Evolutionary conservation across 371 early-diverging fungal species (phyloP), one percentile per base, ranked within the genome.

Genomic region (Lichtheimia ornata): DNA sequence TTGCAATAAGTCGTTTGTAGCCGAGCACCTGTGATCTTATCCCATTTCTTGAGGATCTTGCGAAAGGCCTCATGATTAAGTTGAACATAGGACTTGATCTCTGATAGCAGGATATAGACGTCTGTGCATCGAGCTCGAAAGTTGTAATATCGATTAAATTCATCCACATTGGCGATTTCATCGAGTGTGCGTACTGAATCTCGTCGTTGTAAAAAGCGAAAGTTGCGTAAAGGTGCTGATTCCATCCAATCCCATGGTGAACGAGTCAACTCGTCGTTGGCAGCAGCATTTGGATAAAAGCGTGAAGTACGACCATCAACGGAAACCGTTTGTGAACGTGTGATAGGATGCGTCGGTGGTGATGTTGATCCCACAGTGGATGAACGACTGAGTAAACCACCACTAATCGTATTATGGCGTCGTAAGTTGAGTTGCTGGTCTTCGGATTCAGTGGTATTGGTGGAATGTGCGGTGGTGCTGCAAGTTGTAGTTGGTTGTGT

Each of bases 21-120:
- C 14, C 81, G 73, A 18, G 73, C 72, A n/a, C 76, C 73, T 2
- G 90, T 84, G 30, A 90, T 85, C 50, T 94, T 96, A 79, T 97
- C 97, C 68, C 88, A 94, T 75, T 97, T 96, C 68, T 96, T 97
- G 28, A 97, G 72, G 67, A 97, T 92, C 74, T 95, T 97, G 71
- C 82, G 77, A 73, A 99, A 97, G 11, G 96, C 97, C 0, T 92
- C 94, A 56, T 84, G 75, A 81, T 99, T 97, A 49, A 97, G 83
- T 50, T 91, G 85, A 25, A 88, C 85, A 65, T 90, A 99, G 7
- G 92, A 87, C 55, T 89, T 84, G 15, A 97, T 82, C 51, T 94
- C 94, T 22, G 84, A 83, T 1, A 95, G 30, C 9, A 50, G 20
- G 30, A 63, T 61, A 41, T 61, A 69, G 1, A 58, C 17, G 1